phyloP scores from a whole-genome alignment of 495 filamentous ascomycete species.

The Rhizodiscina lignyota region DNA sequence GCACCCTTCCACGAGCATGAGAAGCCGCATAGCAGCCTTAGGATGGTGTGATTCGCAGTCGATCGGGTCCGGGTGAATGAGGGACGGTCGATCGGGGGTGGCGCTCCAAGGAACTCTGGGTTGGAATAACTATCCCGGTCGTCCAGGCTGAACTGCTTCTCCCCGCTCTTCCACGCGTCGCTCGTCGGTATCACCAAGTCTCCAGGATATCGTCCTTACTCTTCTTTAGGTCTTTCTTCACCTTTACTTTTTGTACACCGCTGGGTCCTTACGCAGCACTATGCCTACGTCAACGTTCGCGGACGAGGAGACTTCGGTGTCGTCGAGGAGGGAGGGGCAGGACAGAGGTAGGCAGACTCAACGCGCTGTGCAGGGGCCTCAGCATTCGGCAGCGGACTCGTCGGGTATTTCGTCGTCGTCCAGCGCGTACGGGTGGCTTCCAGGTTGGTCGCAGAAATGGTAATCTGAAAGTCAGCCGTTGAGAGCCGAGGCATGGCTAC shows the following conservation, averaged over 20 bases:
- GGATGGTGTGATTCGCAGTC: too few relatives aligned
- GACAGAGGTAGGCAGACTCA: conserved; percentile 86
- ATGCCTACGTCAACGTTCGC: conserved; percentile 91
- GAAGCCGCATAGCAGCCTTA: too few relatives aligned
- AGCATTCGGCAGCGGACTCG: conserved; percentile 74
- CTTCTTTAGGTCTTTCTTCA: conserved; percentile 49
- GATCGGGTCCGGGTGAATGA: too few relatives aligned
- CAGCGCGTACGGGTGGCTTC: conserved; percentile 69
- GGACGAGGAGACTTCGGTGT: conserved; percentile 80
- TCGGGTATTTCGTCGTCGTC: conserved; percentile 87
- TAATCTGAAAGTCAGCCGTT: too few relatives aligned
- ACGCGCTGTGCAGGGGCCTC: conserved; percentile 86
- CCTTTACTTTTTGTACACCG: conserved; percentile 50
- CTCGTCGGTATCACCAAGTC: conserved; percentile 72
- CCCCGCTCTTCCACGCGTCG: conserved; percentile 41
- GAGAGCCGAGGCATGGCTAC: too few relatives aligned
- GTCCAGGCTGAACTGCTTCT: conserved; percentile 40
- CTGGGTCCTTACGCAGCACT: conserved; percentile 56
- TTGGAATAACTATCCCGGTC: too few relatives aligned
- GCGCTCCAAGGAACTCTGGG: too few relatives aligned
- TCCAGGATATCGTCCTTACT: conserved; percentile 63
- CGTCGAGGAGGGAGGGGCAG: conserved; percentile 82
- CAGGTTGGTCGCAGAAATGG: too few relatives aligned
- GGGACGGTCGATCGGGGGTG: too few relatives aligned
- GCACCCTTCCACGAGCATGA: too few relatives aligned